phyloP scores from a whole-genome alignment of 305 asterid species.

The Fraxinus xanthoxyloides region DNA sequence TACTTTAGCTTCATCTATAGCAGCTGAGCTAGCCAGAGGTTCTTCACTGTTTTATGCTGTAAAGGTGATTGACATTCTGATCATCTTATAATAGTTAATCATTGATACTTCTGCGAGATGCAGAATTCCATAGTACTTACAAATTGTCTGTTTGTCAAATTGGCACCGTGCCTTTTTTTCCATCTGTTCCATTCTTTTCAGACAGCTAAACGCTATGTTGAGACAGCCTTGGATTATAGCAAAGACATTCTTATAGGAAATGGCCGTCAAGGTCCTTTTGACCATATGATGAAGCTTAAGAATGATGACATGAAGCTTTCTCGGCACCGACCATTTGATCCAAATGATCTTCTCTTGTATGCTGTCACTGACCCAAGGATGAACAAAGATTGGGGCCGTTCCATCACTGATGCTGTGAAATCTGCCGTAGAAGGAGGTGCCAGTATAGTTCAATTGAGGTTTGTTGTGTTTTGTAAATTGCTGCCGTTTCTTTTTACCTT shows the following conservation, averaged over 20 bases:
- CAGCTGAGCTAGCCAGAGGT: slow-evolving; percentile 94
- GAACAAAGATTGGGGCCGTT: slow-evolving; percentile 88
- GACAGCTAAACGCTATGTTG: slow-evolving; percentile 80
- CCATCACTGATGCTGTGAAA: slow-evolving; percentile 76
- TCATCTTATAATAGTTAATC: neutral
- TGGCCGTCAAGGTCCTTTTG: slow-evolving; percentile 85
- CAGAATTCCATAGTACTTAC: slow-evolving; percentile 6
- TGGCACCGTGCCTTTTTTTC: slow-evolving; percentile 1
- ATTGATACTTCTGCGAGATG: slow-evolving; percentile 7
- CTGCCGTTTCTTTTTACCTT: slow-evolving; percentile 1
- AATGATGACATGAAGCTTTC: slow-evolving; percentile 25
- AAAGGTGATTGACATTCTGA: slow-evolving; percentile 50
- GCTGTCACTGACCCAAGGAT: slow-evolving; percentile 95
- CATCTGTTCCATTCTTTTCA: slow-evolving; percentile 26
- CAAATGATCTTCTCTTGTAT: slow-evolving; percentile 70
- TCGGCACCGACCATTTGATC: slow-evolving; percentile 48
- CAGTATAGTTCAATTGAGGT: slow-evolving; percentile 88
- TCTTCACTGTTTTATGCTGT: slow-evolving; percentile 70
- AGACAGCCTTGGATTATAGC: slow-evolving; percentile 74
- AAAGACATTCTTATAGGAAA: slow-evolving; percentile 70
- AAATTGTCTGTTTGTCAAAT: slow-evolving; percentile 8
- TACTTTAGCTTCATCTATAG: slow-evolving; percentile 82
- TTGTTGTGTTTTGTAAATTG: slow-evolving; percentile 14
- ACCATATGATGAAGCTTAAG: slow-evolving; percentile 81
- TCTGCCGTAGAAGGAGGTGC: slow-evolving; percentile 94